Conservation (phyloP, 129 eudicot genomes). For the Centaurea solstitialis region DNA sequence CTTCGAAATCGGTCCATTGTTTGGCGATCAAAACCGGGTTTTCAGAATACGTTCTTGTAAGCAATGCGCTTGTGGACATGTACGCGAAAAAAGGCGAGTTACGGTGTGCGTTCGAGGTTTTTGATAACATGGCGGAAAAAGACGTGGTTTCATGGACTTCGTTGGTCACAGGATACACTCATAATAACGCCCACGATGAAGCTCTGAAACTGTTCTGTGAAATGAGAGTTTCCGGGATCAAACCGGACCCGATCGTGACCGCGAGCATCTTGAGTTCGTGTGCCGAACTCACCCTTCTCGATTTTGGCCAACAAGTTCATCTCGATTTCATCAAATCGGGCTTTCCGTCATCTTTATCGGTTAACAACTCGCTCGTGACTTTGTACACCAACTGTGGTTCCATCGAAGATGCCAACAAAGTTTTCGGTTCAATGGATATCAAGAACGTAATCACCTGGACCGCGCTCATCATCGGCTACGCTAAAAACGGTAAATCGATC, state of each 20-base stretch:
- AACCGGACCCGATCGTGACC: slow-evolving; percentile 53
- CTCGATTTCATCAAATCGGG: slow-evolving; percentile 53
- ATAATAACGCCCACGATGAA: slow-evolving; percentile 48
- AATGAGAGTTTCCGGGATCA: slow-evolving; percentile 59
- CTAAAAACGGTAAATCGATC: slow-evolving; percentile 66
- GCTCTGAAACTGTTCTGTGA: slow-evolving; percentile 56
- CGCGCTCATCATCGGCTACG: slow-evolving; percentile 74
- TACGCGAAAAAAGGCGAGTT: slow-evolving; percentile 64
- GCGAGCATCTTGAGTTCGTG: slow-evolving; percentile 71
- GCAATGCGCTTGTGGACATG: slow-evolving; percentile 84
- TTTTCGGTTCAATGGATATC: slow-evolving; percentile 52
- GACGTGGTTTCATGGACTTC: slow-evolving; percentile 92
- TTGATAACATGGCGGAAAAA: slow-evolving; percentile 43
- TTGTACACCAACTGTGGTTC: slow-evolving; percentile 79
- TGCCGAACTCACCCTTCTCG: slow-evolving; percentile 60
- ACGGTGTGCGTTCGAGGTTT: slow-evolving; percentile 43
- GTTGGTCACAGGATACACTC: slow-evolving; percentile 61
- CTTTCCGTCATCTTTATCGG: slow-evolving; percentile 53
- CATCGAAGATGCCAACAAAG: slow-evolving; percentile 58
- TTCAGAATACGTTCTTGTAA: slow-evolving; percentile 37
- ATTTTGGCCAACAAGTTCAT: slow-evolving; percentile 77
- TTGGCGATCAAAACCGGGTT: slow-evolving; percentile 70
- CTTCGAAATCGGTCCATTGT: slow-evolving; percentile 55
- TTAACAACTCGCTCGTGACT: slow-evolving; percentile 65
- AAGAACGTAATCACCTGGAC: slow-evolving; percentile 77